Conservation (phyloP, 306 rosid genomes). For the Phaseolus lunatus region DNA sequence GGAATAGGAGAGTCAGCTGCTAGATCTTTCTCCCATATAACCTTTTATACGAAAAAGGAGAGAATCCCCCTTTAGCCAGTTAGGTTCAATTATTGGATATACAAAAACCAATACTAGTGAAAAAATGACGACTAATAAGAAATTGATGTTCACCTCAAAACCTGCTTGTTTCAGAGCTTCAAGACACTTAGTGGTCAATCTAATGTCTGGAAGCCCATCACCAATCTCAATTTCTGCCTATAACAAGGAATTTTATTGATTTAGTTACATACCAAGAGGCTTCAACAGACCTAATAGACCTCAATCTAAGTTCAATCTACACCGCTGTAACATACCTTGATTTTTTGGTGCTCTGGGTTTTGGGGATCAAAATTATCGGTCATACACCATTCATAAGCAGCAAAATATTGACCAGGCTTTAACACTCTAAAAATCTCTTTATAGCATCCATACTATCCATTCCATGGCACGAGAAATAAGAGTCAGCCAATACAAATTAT, state of each 20-base stretch:
- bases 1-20: constrained; percentile 73
- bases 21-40: constrained; percentile 90
- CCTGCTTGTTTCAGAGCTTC: constrained; percentile 94
- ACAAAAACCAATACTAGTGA: constrained; percentile 26
- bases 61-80: background rate
- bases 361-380: constrained; percentile 81
- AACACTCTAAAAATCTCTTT: constrained; percentile 91
- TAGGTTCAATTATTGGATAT: constrained; percentile 7
- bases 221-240: constrained; percentile 98
- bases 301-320: constrained; percentile 10
- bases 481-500: constrained; percentile 41
- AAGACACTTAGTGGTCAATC: constrained; percentile 82
- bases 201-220: constrained; percentile 95
- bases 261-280: constrained; percentile 16
- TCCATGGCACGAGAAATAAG: constrained; percentile 9
- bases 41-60: constrained; percentile 50
- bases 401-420: constrained; percentile 91
- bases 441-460: constrained; percentile 83
- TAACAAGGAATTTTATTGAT: constrained; percentile 21
- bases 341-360: constrained; percentile 77
- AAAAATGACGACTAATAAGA: too few species aligned
- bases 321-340: constrained; percentile 63
- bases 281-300: constrained; percentile 5
- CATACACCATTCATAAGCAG: constrained; percentile 99
- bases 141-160: constrained; percentile 76